Evolutionary conservation across 805 yeast genomes (phyloP).

Genomic region (Ogataea nonfermentans): DNA sequence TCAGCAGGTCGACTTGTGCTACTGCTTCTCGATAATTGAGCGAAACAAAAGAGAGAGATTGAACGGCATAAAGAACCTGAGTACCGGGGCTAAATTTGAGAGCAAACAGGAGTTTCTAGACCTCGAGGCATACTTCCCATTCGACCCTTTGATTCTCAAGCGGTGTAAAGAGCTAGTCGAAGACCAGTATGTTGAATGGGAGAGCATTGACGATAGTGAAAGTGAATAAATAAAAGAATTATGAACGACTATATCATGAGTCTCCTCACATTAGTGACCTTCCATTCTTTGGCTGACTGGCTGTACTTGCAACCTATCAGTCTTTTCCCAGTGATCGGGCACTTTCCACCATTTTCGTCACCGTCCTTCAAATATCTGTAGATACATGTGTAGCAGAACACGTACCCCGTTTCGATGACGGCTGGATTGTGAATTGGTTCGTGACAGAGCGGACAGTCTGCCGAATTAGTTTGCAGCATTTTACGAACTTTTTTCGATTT

Average conservation of each 20-base stretch:
- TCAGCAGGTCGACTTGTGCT: constrained; percentile 84
- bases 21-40: constrained; percentile 90
- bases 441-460: constrained; percentile 68
- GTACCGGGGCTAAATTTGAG: constrained; percentile 23
- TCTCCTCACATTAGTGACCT: constrained; percentile 70
- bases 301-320: constrained; percentile 71
- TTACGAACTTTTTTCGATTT: constrained; percentile 15
- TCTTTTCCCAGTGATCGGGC: constrained; percentile 78
- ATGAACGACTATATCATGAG: constrained; percentile 49
- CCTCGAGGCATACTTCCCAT: constrained; percentile 93
- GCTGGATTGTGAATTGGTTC: constrained; percentile 72
- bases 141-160: constrained; percentile 83
- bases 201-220: constrained; percentile 57
- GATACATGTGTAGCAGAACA: constrained; percentile 86
- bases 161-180: constrained; percentile 53
- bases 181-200: constrained; percentile 77
- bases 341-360: constrained; percentile 58
- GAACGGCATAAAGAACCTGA: constrained; percentile 37
- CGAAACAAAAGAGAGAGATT: constrained; percentile 75
- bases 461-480: constrained; percentile 29
- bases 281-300: constrained; percentile 59
- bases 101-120: constrained; percentile 79
- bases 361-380: constrained; percentile 56
- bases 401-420: constrained; percentile 86
- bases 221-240: constrained; percentile 18